These are phyloP conservation scores for Tetradesmus obliquus DNA, from an alignment of 139 green algal genomes.

Conservation along the genomic window DNA sequence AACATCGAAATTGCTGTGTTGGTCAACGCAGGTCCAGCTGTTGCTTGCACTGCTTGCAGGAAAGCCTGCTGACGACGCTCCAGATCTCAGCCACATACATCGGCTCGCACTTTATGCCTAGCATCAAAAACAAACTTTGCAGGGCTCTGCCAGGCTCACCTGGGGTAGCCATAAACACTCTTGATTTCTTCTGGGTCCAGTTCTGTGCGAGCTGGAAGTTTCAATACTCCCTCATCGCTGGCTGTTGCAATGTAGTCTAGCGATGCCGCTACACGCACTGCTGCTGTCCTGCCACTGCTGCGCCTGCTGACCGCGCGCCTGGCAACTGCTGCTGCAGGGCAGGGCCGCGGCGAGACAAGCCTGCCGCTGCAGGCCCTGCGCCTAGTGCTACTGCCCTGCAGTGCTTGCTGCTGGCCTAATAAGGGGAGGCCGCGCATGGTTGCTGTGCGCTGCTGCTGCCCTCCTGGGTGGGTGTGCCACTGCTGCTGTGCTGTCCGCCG, in stretches of 20 bases:
- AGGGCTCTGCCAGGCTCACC: not conserved
- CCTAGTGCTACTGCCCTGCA: not conserved
- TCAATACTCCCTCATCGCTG: constrained; percentile 78
- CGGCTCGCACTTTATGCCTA: too few relatives aligned
- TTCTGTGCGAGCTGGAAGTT: constrained; percentile 74
- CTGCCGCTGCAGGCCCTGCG: constrained; percentile 15
- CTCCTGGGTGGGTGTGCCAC: not conserved
- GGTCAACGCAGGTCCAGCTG: too few relatives aligned
- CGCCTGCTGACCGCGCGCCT: not conserved
- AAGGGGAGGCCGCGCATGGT: not conserved
- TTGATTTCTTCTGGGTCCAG: constrained; percentile 73
- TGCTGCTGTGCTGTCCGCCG: not conserved
- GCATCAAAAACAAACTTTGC: not conserved
- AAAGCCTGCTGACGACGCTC: too few relatives aligned
- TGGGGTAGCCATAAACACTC: constrained; percentile 82
- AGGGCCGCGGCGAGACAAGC: not conserved
- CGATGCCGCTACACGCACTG: constrained; percentile 23
- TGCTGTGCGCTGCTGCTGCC: constrained; percentile 11
- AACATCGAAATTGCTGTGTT: too few relatives aligned
- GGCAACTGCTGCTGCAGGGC: not conserved
- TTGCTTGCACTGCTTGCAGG: too few relatives aligned
- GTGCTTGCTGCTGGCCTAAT: not conserved
- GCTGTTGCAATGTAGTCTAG: constrained; percentile 80
- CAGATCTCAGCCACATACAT: too few relatives aligned
- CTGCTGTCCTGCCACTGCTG: not conserved